Evolutionary conservation across 768 basidiomycete species (phyloP).

Genomic region (Coprinopsis sp.): DNA sequence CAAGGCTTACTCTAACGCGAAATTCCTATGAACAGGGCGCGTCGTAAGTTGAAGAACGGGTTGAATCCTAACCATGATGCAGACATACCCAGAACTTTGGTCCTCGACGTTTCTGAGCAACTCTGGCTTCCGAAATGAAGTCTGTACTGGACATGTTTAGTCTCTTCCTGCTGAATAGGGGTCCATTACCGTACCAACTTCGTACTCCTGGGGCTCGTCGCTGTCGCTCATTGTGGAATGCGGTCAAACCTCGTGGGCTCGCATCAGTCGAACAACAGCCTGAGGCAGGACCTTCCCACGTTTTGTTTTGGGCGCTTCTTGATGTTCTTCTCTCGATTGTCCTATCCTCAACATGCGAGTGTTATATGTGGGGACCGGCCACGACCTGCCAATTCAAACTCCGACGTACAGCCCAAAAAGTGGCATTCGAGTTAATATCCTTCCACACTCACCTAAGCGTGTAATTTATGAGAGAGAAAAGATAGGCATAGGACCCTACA

Average conservation of each 20-base stretch:
- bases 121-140: slow-evolving; percentile 47
- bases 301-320: too few relatives aligned
- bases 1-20: slow-evolving; percentile 47
- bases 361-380: too few relatives aligned
- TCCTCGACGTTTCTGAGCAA: slow-evolving; percentile 37
- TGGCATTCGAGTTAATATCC: too few relatives aligned
- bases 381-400: too few relatives aligned
- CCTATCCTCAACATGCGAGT: too few relatives aligned
- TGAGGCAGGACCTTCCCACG: too few relatives aligned
- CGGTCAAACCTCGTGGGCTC: background rate
- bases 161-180: background rate
- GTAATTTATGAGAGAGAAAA: too few relatives aligned
- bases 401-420: too few relatives aligned
- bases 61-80: slow-evolving; percentile 14
- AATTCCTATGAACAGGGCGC: slow-evolving; percentile 39
- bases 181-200: slow-evolving; percentile 6
- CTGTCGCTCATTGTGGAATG: slow-evolving; percentile 6
- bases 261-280: too few relatives aligned
- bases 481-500: too few relatives aligned
- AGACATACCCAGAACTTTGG: slow-evolving; percentile 50
- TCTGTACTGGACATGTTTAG: slow-evolving; percentile 32
- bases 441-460: too few relatives aligned
- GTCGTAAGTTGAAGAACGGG: slow-evolving; percentile 10
- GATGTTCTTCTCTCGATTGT: too few relatives aligned
- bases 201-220: slow-evolving; percentile 10